Evolutionary conservation across 1,139 yeast genomes (phyloP).

Genomic region (Protomyces arabidopsidicola): DNA sequence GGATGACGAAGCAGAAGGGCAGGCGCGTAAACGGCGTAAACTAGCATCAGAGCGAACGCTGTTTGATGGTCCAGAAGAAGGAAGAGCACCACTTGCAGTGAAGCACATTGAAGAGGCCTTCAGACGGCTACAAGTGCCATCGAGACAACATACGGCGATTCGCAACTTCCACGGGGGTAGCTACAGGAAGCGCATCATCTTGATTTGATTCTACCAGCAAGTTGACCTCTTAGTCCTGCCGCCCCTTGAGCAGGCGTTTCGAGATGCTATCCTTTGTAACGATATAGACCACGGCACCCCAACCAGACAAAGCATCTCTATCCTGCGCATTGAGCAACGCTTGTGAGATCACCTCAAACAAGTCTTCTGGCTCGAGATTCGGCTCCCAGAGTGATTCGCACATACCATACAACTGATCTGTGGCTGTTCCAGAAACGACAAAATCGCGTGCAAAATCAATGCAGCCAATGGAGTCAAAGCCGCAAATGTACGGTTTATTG

Average conservation of each 20-base stretch:
- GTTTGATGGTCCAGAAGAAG: constrained; percentile 88
- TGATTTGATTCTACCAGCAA: background rate
- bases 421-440: constrained; percentile 94
- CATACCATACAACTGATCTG: constrained; percentile 96
- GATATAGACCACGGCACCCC: constrained; percentile 96
- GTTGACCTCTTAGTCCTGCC: constrained; percentile 61
- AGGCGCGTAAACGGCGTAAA: constrained; percentile 46
- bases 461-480: constrained; percentile 94
- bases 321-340: constrained; percentile 91
- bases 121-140: constrained; percentile 59
- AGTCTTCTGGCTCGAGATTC: constrained; percentile 71
- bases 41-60: constrained; percentile 51
- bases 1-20: constrained; percentile 45
- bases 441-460: constrained; percentile 93
- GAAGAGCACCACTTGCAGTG: constrained; percentile 74
- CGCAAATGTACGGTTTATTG: constrained; percentile 83
- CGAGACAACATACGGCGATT: constrained; percentile 10
- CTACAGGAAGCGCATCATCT: constrained; percentile 9
- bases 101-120: constrained; percentile 89
- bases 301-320: constrained; percentile 94
- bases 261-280: constrained; percentile 88
- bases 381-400: constrained; percentile 43
- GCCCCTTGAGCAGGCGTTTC: constrained; percentile 80
- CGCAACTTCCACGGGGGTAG: constrained; percentile 14
- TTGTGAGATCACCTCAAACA: constrained; percentile 94